A percentile compares a stretch with the other conserved stretches of the same genome.
Evolutionary conservation across 148 eudicot species (phyloP).

Genomic region (Hydrangea macrophylla): DNA sequence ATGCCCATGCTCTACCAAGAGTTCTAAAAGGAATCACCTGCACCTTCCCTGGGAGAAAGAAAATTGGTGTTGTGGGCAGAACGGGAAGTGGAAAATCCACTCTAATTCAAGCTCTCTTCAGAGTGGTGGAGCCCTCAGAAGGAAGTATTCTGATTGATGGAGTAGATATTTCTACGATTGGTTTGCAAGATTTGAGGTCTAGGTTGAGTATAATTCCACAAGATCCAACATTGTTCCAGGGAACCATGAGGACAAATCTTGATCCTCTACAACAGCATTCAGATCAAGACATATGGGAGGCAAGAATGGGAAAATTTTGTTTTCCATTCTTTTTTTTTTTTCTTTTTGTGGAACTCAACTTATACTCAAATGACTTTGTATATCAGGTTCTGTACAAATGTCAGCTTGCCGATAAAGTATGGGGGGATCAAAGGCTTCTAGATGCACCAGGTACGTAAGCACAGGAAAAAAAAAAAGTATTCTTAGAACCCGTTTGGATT

Average conservation of each 20-base stretch:
- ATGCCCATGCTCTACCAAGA: conserved; percentile 63
- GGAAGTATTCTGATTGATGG: conserved; percentile 80
- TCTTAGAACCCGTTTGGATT: too few species aligned
- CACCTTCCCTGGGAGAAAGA: conserved; percentile 57
- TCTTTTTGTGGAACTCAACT: conserved; percentile 2
- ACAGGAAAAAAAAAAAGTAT: not conserved
- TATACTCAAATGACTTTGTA: not conserved
- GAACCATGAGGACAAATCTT: conserved; percentile 73
- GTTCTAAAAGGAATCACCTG: conserved; percentile 81
- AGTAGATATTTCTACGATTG: conserved; percentile 58
- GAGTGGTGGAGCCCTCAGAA: conserved; percentile 74
- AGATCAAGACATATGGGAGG: conserved; percentile 87
- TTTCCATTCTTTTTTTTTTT: not conserved
- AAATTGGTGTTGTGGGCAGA: conserved; percentile 86
- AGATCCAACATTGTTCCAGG: conserved; percentile 89
- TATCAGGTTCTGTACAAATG: conserved; percentile 70
- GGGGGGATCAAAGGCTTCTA: conserved; percentile 59
- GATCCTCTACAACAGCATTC: conserved; percentile 68
- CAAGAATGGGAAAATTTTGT: conserved; percentile 13
- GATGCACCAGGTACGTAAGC: conserved; percentile 67
- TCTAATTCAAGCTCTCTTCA: conserved; percentile 85
- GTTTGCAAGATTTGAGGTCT: conserved; percentile 80
- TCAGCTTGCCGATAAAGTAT: conserved; percentile 52
- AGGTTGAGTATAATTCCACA: conserved; percentile 86
- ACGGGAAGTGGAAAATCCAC: conserved; percentile 96